phyloP scores from a whole-genome alignment of 176 grass and related monocot genomes.

The Pontederia paniculata region DNA sequence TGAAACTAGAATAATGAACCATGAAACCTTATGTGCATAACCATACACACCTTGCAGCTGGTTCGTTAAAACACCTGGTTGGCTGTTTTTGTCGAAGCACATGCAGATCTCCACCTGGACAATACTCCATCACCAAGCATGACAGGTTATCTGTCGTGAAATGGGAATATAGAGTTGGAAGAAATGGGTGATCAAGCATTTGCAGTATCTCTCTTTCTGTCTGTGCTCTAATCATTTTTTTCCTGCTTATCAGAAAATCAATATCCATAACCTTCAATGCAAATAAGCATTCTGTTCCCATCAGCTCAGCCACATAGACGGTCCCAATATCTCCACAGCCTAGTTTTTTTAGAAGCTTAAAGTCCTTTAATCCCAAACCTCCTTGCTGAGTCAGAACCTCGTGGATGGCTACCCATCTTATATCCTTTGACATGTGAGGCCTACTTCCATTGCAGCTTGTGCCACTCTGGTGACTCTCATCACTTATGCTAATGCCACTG shows the following conservation, averaged over 20 bases:
- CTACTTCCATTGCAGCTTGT: slow-evolving; percentile 17
- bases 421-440: slow-evolving; percentile 93
- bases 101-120: slow-evolving; percentile 89
- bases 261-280: slow-evolving; percentile 99
- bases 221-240: slow-evolving; percentile 89
- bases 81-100: slow-evolving; percentile 93
- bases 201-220: slow-evolving; percentile 94
- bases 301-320: slow-evolving; percentile 82
- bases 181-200: slow-evolving; percentile 95
- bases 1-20: slow-evolving; percentile 8
- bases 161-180: slow-evolving; percentile 86
- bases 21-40: slow-evolving; percentile 1
- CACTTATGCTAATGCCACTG: slow-evolving; percentile 43
- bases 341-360: slow-evolving; percentile 93
- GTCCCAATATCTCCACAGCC: slow-evolving; percentile 96
- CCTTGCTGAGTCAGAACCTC: slow-evolving; percentile 51
- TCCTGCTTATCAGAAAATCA: slow-evolving; percentile 72
- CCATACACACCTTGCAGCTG: slow-evolving; percentile 59
- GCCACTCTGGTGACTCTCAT: slow-evolving; percentile 22
- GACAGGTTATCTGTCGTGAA: slow-evolving; percentile 93
- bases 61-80: slow-evolving; percentile 55
- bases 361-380: slow-evolving; percentile 70
- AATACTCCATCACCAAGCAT: slow-evolving; percentile 98
- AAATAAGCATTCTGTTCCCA: slow-evolving; percentile 78
- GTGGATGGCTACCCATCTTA: slow-evolving; percentile 62